Conservation (phyloP, 768 basidiomycete species). For the Austroboletus festivus region DNA sequence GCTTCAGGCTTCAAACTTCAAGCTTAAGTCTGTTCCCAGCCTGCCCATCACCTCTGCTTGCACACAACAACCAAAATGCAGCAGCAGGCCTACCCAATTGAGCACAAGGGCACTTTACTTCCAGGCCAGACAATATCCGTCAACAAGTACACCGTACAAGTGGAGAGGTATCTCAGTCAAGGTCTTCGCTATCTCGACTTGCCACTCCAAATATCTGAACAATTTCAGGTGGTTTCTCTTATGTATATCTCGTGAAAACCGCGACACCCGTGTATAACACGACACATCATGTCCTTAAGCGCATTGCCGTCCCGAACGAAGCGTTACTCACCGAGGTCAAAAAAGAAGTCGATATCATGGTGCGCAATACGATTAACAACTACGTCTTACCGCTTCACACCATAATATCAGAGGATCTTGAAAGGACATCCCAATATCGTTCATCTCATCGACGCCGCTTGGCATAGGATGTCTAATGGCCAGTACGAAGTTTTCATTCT, state of each 20-base stretch:
- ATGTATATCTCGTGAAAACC: slow-evolving; percentile 94
- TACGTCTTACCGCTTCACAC: slow-evolving; percentile 26
- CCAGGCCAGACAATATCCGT: slow-evolving; percentile 88
- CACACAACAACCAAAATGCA: slow-evolving; percentile 26
- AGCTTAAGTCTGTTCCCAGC: slow-evolving; percentile 1
- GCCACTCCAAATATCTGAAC: slow-evolving; percentile 7
- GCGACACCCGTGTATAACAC: slow-evolving; percentile 84
- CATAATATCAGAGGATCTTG: slow-evolving; percentile 66
- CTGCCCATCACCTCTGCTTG: slow-evolving; percentile 5
- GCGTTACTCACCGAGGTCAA: slow-evolving; percentile 88
- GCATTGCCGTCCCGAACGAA: slow-evolving; percentile 90
- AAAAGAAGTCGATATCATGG: slow-evolving; percentile 99
- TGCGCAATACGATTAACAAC: slow-evolving; percentile 35
- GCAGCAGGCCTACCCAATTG: slow-evolving; percentile 39
- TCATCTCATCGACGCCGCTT: slow-evolving; percentile 92
- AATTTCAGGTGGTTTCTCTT: slow-evolving; percentile 87
- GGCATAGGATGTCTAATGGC: slow-evolving; percentile 79
- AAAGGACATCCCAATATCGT: slow-evolving; percentile 95
- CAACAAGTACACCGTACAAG: slow-evolving; percentile 85
- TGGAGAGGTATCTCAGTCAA: slow-evolving; percentile 95
- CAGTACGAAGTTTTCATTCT: slow-evolving; percentile 95
- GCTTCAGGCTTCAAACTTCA: too few relatives aligned
- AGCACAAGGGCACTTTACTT: slow-evolving; percentile 64
- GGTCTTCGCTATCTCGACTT: slow-evolving; percentile 42
- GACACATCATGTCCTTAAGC: slow-evolving; percentile 94